A percentile compares a stretch with the other conserved stretches of the same genome.
These are phyloP conservation scores for Margaritispora aquatica DNA, from an alignment of 495 filamentous ascomycete genomes.

Conservation along the genomic window DNA sequence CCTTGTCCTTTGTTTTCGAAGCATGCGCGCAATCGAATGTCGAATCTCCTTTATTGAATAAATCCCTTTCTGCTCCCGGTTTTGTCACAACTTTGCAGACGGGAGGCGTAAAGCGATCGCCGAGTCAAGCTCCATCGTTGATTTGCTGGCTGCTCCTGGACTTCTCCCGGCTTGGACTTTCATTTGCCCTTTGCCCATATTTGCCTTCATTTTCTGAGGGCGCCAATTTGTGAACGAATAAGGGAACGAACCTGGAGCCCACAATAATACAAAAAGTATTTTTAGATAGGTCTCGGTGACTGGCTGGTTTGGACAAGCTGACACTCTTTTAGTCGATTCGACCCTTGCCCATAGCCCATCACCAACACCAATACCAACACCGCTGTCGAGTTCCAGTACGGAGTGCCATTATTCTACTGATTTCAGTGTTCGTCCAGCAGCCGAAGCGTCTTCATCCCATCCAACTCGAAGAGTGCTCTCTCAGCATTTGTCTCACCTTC, in stretches of 20 bases:
- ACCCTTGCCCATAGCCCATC: constrained; percentile 13
- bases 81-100: constrained; percentile 16
- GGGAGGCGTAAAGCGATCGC: constrained; percentile 9
- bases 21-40: constrained; percentile 8
- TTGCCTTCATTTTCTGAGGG: background rate
- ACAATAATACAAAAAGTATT: constrained; percentile 12
- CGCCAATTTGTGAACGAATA: background rate
- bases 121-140: background rate
- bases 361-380: too few relatives aligned
- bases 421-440: too few relatives aligned
- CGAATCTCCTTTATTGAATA: background rate
- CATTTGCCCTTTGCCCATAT: constrained; percentile 1
- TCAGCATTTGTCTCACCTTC: constrained; percentile 4
- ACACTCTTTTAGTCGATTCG: constrained; percentile 21
- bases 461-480: constrained; percentile 5
- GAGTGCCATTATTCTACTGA: too few relatives aligned
- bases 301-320: constrained; percentile 14
- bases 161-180: background rate
- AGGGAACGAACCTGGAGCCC: constrained; percentile 4
- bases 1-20: constrained; percentile 6
- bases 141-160: constrained; percentile 1
- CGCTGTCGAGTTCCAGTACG: too few relatives aligned
- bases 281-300: constrained; percentile 10
- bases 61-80: background rate
- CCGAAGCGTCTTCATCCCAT: constrained; percentile 9